Percentiles rank a stretch among this genome's conserved stretches.
phyloP scores from a whole-genome alignment of 2,329 filamentous ascomycete genomes.

The Eurotiales sp. region DNA sequence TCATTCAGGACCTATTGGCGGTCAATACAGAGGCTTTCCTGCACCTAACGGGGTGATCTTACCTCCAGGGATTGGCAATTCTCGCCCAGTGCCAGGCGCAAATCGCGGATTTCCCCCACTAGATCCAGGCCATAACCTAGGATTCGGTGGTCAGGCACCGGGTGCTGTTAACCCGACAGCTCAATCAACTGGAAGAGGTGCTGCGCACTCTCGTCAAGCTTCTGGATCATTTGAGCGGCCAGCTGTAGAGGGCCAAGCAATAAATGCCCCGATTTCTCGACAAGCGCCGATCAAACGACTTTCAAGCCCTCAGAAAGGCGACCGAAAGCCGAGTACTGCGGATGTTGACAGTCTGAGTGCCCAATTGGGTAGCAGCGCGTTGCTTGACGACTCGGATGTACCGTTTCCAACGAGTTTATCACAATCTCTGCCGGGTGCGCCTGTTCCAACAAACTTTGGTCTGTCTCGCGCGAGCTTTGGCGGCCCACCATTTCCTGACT shows the following conservation, averaged over 20 bases:
- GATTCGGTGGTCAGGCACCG: conserved; percentile 43
- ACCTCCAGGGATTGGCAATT: conserved; percentile 55
- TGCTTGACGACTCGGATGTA: conserved; percentile 72
- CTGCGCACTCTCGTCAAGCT: conserved; percentile 69
- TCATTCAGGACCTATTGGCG: conserved; percentile 48
- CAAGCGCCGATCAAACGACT: conserved; percentile 87
- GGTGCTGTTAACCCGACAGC: conserved; percentile 12
- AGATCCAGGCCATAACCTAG: conserved; percentile 26
- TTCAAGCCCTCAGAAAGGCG: conserved; percentile 55
- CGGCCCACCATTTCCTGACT: conserved; percentile 40
- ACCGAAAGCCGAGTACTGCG: conserved; percentile 39
- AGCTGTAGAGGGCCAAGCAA: conserved; percentile 56
- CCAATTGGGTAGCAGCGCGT: conserved; percentile 84
- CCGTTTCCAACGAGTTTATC: conserved; percentile 52
- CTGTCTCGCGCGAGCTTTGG: conserved; percentile 41
- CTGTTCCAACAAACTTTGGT: conserved; percentile 49
- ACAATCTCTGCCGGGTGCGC: conserved; percentile 48
- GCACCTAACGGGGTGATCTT: conserved; percentile 48
- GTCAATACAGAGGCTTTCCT: conserved; percentile 54
- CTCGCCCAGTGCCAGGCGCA: conserved; percentile 55
- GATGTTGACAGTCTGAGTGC: conserved; percentile 70
- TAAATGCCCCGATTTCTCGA: conserved; percentile 71
- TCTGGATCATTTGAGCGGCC: conserved; percentile 61
- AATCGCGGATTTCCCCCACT: conserved; percentile 47
- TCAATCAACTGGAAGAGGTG: conserved; percentile 25